Base-by-base conservation (phyloP, 164 flowering plant species). In the Buxus sempervirens region DNA sequence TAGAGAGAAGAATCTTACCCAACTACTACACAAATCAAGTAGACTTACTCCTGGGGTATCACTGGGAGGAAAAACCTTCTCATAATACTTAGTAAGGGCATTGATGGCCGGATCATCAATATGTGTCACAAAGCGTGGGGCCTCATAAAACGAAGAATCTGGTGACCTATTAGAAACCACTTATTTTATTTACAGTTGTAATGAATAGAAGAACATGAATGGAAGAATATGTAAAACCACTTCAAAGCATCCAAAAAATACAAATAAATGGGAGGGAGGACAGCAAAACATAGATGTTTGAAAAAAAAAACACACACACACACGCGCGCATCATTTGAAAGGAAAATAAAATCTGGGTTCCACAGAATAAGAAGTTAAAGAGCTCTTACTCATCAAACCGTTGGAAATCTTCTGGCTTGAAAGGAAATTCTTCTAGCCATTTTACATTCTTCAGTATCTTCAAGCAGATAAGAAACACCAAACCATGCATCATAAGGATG, bases 91-190 rank as follows among this genome's bases (percentile, higher is more conserved):
- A 8, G 97, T 93, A 60, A 93, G 93, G 21, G 96, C 94, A 76
- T 89, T 82, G 76, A 93, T 91, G 42, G 97, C 97, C 6, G 91
- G 90, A 84, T 93, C 96, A 81, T 93, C 98, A 66, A 93, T 89
- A 68, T 91, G 98, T 45, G 97, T 93, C 73, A 93, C 97, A 78
- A 91, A 88, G 4, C 97, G 92, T 12, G 98, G 98, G 61, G 81
- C 66, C 48, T 88, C 91, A 76, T 93, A 93, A 79, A 93, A 93
- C 38, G 66, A 24, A 32, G 88, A 54, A 86, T 93, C 98, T 51
- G 93, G 69, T 60, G 93, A 80, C 74, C 97, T 93, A 82, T 3
- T 54, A 58, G 74, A 82, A 71, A 60, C 27, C 48, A 45, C 45
- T 58, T 59, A 54, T 57, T 60, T 32, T n/a, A n/a, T n/a, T n/a